Evolutionary conservation across 2,329 filamentous ascomycete species (phyloP).

Genomic region (Samsoniella hepiali): DNA sequence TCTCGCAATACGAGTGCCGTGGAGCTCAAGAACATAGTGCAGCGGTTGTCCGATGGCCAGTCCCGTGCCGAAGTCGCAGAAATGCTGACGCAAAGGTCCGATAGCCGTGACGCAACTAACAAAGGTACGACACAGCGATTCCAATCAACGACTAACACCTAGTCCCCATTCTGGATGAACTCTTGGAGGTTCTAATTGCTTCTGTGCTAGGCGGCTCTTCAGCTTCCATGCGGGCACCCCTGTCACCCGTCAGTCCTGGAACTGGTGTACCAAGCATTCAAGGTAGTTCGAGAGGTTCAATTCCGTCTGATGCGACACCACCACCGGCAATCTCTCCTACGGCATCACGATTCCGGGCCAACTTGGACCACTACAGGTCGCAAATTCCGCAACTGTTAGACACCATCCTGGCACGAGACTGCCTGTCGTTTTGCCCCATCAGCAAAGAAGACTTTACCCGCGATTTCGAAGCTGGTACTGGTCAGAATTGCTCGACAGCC

Average conservation of each 20-base stretch:
- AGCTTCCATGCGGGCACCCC: background rate
- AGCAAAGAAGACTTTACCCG: background rate
- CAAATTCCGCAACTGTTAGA: constrained; percentile 5
- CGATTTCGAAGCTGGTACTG: background rate
- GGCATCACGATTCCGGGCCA: background rate
- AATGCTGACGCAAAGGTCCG: background rate
- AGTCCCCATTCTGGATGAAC: background rate
- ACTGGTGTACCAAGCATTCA: background rate
- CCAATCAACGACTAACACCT: no score
- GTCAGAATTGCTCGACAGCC: background rate
- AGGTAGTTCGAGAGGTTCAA: background rate
- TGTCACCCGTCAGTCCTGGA: background rate
- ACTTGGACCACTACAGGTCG: background rate
- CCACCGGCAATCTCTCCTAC: background rate
- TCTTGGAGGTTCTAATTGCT: background rate
- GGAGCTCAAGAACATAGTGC: background rate
- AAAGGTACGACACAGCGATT: background rate
- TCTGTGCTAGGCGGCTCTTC: background rate
- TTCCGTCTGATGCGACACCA: background rate
- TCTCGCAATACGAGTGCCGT: background rate
- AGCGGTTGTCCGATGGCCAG: constrained; percentile 6
- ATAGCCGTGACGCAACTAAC: background rate
- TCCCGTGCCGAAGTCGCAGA: constrained; percentile 3
- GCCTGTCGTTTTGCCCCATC: constrained; percentile 3
- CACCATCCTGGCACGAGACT: constrained; percentile 4